Evolutionary conservation across 495 filamentous ascomycete genomes (phyloP).

Genomic region (Copromyces sp.): DNA sequence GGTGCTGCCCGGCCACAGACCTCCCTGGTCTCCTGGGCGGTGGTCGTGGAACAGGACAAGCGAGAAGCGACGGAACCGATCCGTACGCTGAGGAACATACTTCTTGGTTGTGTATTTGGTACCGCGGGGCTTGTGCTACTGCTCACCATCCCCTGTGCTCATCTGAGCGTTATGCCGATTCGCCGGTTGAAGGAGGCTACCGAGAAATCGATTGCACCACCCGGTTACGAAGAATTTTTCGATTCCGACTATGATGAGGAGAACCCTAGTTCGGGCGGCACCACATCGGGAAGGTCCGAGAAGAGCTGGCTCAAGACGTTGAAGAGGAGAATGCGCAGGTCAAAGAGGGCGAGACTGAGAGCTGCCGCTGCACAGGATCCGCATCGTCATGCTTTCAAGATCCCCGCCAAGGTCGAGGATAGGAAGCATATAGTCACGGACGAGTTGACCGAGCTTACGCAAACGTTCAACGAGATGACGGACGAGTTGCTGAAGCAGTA

Average conservation of each 20-base stretch:
- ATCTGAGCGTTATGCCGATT: conserved; percentile 72
- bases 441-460: conserved; percentile 77
- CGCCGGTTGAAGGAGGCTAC: conserved; percentile 67
- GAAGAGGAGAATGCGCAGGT: conserved; percentile 20
- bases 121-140: conserved; percentile 60
- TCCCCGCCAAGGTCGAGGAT: conserved; percentile 70
- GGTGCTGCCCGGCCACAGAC: conserved; percentile 59
- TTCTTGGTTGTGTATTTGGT: conserved; percentile 76
- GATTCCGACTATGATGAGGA: conserved; percentile 32
- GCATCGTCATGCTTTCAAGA: conserved; percentile 56
- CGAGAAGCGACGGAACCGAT: conserved; percentile 70
- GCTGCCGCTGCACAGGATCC: conserved; percentile 33
- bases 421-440: conserved; percentile 68
- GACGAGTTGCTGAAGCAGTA: conserved; percentile 85
- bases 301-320: conserved; percentile 29
- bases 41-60: conserved; percentile 67
- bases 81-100: conserved; percentile 56
- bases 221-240: conserved; percentile 42
- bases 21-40: conserved; percentile 62
- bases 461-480: conserved; percentile 88
- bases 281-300: conserved; percentile 27
- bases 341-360: conserved; percentile 15
- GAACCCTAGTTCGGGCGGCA: conserved; percentile 28
- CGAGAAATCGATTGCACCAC: conserved; percentile 59
- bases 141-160: conserved; percentile 64